Evolutionary conservation across 2,329 filamentous ascomycete species (phyloP).

Genomic region (Fusarium temperatum): DNA sequence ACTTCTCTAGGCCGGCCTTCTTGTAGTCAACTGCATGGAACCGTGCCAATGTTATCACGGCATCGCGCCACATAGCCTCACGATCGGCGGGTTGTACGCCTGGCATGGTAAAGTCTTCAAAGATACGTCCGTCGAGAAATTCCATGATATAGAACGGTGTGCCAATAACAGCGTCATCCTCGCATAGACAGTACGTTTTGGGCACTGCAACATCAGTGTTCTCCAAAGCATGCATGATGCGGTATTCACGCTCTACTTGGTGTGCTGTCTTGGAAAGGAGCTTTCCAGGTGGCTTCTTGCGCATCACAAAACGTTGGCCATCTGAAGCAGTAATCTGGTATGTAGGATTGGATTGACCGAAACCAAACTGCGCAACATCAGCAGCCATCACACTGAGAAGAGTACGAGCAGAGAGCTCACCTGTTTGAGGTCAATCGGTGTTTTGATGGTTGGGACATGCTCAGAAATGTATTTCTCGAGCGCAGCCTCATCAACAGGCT

Average conservation of each 20-base stretch:
- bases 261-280: conserved; percentile 94
- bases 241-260: conserved; percentile 95
- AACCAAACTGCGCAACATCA: conserved; percentile 76
- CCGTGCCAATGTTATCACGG: conserved; percentile 82
- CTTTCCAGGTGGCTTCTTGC: conserved; percentile 97
- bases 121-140: conserved; percentile 92
- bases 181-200: conserved; percentile 83
- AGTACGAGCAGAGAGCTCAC: conserved; percentile 55
- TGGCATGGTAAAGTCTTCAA: conserved; percentile 87
- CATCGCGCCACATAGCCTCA: conserved; percentile 84
- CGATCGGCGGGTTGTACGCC: conserved; percentile 74
- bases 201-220: conserved; percentile 86
- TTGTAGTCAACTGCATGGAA: conserved; percentile 80
- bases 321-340: conserved; percentile 84
- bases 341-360: conserved; percentile 96
- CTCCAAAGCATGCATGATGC: conserved; percentile 84
- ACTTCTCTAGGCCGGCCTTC: conserved; percentile 73
- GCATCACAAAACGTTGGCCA: conserved; percentile 81
- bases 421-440: conserved; percentile 89
- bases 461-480: conserved; percentile 80
- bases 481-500: conserved; percentile 84
- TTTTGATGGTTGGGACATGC: conserved; percentile 84
- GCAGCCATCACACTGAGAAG: background rate
- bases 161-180: conserved; percentile 81
- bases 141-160: conserved; percentile 98